These are phyloP conservation scores for Penicillium sp. DNA, from an alignment of 2,329 filamentous ascomycete genomes.

Conservation along the genomic window DNA sequence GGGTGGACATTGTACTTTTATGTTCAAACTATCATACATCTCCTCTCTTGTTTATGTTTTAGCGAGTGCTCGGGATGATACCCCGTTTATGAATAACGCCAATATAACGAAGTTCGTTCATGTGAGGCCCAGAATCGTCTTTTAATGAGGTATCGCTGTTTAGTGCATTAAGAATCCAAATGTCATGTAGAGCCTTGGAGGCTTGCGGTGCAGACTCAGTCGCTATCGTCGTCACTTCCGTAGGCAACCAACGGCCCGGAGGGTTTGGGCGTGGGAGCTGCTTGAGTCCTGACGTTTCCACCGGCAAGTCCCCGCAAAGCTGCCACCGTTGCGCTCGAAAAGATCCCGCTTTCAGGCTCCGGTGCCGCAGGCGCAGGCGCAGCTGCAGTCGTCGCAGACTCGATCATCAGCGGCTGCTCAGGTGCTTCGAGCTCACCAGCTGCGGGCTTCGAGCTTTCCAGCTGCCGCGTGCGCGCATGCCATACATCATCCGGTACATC, in stretches of 20 bases:
- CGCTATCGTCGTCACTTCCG: conserved; percentile 81
- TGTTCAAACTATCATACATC: background rate
- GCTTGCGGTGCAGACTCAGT: conserved; percentile 35
- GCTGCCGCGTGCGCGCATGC: conserved; percentile 74
- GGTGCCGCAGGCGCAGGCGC: conserved; percentile 17
- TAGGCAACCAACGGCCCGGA: conserved; percentile 75
- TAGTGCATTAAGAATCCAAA: conserved; percentile 26
- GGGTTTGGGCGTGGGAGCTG: conserved; percentile 40
- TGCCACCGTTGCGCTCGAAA: conserved; percentile 78
- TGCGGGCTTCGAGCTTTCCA: conserved; percentile 61
- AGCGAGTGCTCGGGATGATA: conserved; percentile 20
- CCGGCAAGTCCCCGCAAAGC: conserved; percentile 63
- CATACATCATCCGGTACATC: conserved; percentile 93
- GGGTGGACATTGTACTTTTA: conserved; percentile 13
- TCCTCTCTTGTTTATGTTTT: conserved; percentile 4
- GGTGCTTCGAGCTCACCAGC: conserved; percentile 58
- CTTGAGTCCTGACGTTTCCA: conserved; percentile 44
- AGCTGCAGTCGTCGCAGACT: conserved; percentile 42
- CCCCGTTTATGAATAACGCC: conserved; percentile 20
- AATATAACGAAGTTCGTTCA: conserved; percentile 11
- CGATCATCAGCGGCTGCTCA: conserved; percentile 47
- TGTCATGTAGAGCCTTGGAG: conserved; percentile 10
- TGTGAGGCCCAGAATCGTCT: conserved; percentile 5
- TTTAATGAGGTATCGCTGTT: conserved; percentile 33
- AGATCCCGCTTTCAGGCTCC: conserved; percentile 60